A percentile compares a stretch with the other conserved stretches of the same genome.
These are phyloP conservation scores for Carex myosuroides DNA, from an alignment of 176 grass and related monocot genomes.

Conservation along the genomic window DNA sequence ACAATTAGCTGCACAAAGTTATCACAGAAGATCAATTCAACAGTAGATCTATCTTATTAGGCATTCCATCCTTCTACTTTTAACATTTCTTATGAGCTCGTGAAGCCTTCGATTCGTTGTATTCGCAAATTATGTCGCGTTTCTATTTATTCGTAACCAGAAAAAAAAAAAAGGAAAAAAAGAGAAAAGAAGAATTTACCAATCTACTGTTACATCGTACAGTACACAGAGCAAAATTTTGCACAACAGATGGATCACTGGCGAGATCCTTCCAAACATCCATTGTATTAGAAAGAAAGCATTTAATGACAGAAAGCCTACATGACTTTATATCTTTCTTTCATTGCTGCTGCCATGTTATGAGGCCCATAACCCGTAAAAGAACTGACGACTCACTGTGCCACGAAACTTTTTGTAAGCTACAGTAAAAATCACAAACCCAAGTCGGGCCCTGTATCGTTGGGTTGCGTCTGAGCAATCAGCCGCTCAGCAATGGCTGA, in stretches of 20 bases:
- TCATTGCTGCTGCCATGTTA: neutral
- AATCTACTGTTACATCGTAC: neutral
- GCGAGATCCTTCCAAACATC: slow-evolving; percentile 11
- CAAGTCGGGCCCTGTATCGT: neutral
- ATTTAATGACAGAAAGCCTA: slow-evolving; percentile 11
- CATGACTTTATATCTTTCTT: neutral
- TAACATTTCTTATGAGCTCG: no score
- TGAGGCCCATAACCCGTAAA: slow-evolving; percentile 8
- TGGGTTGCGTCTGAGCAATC: neutral
- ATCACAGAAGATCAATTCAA: no score
- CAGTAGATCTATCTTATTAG: no score
- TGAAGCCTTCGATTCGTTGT: no score
- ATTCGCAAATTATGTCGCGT: no score
- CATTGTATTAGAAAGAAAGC: neutral
- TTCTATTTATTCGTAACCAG: neutral
- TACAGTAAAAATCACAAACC: slow-evolving; percentile 2
- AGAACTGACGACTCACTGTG: slow-evolving; percentile 2
- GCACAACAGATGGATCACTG: neutral
- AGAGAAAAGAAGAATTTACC: neutral
- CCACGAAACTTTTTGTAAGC: neutral
- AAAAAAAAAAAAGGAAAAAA: neutral
- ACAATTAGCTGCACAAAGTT: no score
- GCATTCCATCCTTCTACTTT: no score
- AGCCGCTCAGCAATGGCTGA: neutral
- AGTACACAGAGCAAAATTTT: neutral